These are phyloP conservation scores for Xylaria sp. DNA, from an alignment of 2,329 filamentous ascomycete genomes.

Conservation along the genomic window DNA sequence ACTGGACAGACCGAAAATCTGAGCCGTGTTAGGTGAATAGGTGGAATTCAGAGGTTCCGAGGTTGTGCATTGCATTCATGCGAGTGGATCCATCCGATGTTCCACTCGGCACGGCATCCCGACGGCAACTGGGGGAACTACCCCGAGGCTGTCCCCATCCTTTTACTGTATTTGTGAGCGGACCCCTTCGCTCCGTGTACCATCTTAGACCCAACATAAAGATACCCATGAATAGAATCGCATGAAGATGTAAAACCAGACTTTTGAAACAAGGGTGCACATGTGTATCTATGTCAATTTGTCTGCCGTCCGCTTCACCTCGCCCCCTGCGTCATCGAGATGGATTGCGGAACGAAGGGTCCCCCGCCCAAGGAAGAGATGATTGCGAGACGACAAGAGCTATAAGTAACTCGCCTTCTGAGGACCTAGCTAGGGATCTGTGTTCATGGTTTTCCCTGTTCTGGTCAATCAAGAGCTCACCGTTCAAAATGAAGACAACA, in stretches of 20 bases:
- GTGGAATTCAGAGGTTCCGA: constrained; percentile 5
- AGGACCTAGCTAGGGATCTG: background rate
- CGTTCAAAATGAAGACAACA: constrained; percentile 32
- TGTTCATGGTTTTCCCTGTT: background rate
- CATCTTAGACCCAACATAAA: constrained; percentile 26
- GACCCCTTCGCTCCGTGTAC: constrained; percentile 31
- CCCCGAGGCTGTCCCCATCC: background rate
- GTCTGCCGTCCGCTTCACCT: background rate
- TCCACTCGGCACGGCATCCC: background rate
- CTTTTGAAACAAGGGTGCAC: background rate
- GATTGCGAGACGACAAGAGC: background rate
- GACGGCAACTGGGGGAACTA: background rate
- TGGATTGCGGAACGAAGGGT: constrained; percentile 10
- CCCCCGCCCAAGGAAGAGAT: background rate
- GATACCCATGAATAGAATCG: constrained; percentile 35
- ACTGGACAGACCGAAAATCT: constrained; percentile 4
- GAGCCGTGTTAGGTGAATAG: background rate
- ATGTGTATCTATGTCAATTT: background rate
- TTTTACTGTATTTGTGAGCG: constrained; percentile 27
- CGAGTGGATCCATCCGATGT: background rate
- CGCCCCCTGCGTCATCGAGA: background rate
- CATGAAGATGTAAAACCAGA: constrained; percentile 16
- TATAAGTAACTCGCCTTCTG: constrained; percentile 5
- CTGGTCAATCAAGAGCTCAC: background rate
- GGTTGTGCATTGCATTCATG: constrained; percentile 1